These are phyloP conservation scores for Keithomyces neogunnii DNA, from an alignment of 2,329 filamentous ascomycete species.

Conservation along the genomic window DNA sequence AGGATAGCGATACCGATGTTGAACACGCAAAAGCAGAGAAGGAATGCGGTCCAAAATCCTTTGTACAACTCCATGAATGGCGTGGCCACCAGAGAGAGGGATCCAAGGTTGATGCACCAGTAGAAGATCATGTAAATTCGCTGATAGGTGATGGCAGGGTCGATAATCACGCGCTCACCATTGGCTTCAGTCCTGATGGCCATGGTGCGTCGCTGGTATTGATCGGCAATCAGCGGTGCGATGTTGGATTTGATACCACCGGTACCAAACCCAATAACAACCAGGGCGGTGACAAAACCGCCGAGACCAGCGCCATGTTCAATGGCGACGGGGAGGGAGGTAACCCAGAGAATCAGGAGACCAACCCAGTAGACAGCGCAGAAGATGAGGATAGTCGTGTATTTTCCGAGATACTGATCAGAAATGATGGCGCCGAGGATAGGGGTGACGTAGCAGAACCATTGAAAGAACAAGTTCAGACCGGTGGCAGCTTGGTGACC, in stretches of 20 bases:
- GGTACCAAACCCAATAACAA: conserved; percentile 58
- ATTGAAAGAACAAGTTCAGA: conserved; percentile 47
- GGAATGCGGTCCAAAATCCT: conserved; percentile 60
- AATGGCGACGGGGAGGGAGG: conserved; percentile 32
- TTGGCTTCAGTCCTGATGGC: conserved; percentile 37
- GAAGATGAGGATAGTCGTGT: conserved; percentile 53
- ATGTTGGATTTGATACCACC: conserved; percentile 63
- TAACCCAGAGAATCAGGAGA: conserved; percentile 44
- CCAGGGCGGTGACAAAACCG: conserved; percentile 45
- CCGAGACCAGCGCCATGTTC: conserved; percentile 33
- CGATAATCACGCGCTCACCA: conserved; percentile 55
- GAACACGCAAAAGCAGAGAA: conserved; percentile 53
- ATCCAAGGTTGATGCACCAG: conserved; percentile 65
- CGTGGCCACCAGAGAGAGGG: conserved; percentile 57
- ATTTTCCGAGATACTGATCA: conserved; percentile 50
- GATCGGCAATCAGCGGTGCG: conserved; percentile 52
- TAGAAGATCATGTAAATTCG: conserved; percentile 71
- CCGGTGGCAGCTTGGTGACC: conserved; percentile 47
- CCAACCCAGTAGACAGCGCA: conserved; percentile 50
- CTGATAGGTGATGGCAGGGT: conserved; percentile 57
- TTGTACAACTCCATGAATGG: conserved; percentile 59
- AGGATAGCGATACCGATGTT: conserved; percentile 47
- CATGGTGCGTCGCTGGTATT: conserved; percentile 49
- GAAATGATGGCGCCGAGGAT: conserved; percentile 46
- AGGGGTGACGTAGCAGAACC: conserved; percentile 36